phyloP scores from a whole-genome alignment of 2,329 filamentous ascomycete genomes.

The Ceratocystis alfenasii region DNA sequence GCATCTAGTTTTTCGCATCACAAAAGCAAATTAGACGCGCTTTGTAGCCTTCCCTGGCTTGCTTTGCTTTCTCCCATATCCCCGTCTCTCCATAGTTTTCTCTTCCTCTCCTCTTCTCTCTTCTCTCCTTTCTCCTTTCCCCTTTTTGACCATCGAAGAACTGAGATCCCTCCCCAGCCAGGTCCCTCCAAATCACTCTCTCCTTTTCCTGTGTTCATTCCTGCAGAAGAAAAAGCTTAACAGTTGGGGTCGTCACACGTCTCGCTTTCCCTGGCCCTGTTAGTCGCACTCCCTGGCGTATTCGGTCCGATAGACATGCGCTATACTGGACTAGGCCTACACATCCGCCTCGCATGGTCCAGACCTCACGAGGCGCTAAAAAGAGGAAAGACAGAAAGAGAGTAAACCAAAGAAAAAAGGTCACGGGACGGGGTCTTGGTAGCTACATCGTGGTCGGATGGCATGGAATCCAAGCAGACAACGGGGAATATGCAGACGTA shows the following conservation, averaged over 20 bases:
- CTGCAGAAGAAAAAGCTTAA: background rate
- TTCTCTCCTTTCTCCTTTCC: background rate
- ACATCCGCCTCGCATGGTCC: background rate
- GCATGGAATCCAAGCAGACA: background rate
- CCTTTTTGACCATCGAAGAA: background rate
- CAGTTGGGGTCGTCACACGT: background rate
- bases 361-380: background rate
- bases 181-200: background rate
- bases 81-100: background rate
- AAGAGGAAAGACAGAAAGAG: background rate
- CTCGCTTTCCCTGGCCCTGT: background rate
- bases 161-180: background rate
- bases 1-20: background rate
- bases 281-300: background rate
- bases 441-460: background rate
- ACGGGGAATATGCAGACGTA: background rate
- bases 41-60: background rate
- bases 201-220: background rate
- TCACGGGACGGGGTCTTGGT: background rate
- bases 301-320: slow-evolving; percentile 1
- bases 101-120: background rate
- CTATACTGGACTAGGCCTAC: background rate
- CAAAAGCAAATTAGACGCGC: too few species aligned
- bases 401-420: background rate
- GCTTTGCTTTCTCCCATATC: background rate